Percentiles rank a stretch among this genome's conserved stretches.
Evolutionary conservation across 192 early-diverging fungal species (phyloP).

Genomic region (Entomortierella parvispora): DNA sequence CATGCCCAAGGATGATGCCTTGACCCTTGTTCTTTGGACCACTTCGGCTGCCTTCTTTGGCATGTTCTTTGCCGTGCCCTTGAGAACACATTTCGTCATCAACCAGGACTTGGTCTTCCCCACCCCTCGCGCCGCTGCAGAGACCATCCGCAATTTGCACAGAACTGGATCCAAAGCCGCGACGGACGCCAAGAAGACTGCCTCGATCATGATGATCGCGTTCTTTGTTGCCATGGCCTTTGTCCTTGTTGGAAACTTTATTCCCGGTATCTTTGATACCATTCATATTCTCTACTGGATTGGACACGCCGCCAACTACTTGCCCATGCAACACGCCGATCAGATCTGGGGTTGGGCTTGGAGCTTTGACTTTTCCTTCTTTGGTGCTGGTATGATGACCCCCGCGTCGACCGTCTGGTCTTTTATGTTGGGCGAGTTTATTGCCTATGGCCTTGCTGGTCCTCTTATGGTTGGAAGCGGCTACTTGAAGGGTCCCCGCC

Average conservation of each 20-base stretch:
- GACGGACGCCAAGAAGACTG: slow-evolving; percentile 58
- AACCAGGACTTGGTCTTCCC: slow-evolving; percentile 78
- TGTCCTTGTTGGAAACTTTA: slow-evolving; percentile 59
- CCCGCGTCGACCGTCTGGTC: slow-evolving; percentile 62
- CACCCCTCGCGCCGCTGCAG: slow-evolving; percentile 73
- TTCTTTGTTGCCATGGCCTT: slow-evolving; percentile 60
- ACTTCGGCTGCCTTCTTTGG: slow-evolving; percentile 72
- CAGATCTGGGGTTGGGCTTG: slow-evolving; percentile 60
- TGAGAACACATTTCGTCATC: slow-evolving; percentile 72
- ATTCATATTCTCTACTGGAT: slow-evolving; percentile 66
- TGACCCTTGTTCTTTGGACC: slow-evolving; percentile 64
- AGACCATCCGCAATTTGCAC: slow-evolving; percentile 70
- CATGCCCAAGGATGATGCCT: slow-evolving; percentile 58
- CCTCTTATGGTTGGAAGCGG: slow-evolving; percentile 61
- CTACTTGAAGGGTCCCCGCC: slow-evolving; percentile 28
- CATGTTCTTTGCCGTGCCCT: slow-evolving; percentile 76
- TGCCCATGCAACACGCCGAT: slow-evolving; percentile 56
- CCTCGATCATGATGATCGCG: slow-evolving; percentile 57
- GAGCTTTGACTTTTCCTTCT: slow-evolving; percentile 63
- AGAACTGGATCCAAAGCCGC: slow-evolving; percentile 56
- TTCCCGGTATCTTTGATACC: slow-evolving; percentile 49
- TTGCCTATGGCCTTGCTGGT: slow-evolving; percentile 67
- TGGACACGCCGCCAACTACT: slow-evolving; percentile 52
- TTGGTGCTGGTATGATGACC: slow-evolving; percentile 76
- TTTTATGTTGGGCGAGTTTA: slow-evolving; percentile 63